Evolutionary conservation across 2,329 filamentous ascomycete species (phyloP), one percentile per base, ranked within the genome.

Genomic region (Penicillium hordei): DNA sequence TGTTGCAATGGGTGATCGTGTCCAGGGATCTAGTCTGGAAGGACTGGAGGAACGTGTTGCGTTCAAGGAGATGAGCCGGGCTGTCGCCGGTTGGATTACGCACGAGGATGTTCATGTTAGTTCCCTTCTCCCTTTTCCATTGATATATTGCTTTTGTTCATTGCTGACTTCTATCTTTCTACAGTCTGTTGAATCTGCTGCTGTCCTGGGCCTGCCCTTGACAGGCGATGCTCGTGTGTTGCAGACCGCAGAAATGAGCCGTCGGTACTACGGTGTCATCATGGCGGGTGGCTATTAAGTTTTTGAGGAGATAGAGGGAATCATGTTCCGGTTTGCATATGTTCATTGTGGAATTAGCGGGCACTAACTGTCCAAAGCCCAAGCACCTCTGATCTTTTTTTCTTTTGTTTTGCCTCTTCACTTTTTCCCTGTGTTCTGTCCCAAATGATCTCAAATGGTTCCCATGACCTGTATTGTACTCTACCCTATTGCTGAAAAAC

Each of bases 21-120:
- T 76, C 13, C 69, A 75, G 44, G 73, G 85, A 7, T 76, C 88
- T 23, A 83, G 86, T 42, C 82, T 73, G 29, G 71, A 78, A 52
- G 77, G 74, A 44, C 76, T 85, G 60, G 75, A 86, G 61, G 83
- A 89, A 69, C 79, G 85, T 52, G 90, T 93, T 42, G 91, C 91
- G 0, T 82, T 93, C 53, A 87, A 88, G 62, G 91, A 95, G 69
- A 96, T 96, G 83, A 89, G 88, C 46, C 85, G 86, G 52, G 82
- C 87, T 45, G 85, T 93, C 59, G 89, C 89, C 10, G 83, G 83
- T 60, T 83, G 86, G 70, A 83, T 89, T 58, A 78, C 86, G 53
- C 81, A 81, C 57, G 83, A 83, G 68, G 80, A 82, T 67, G 83
- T 83, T 64, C 80, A 83, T 72, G 86, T 87, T 74, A 72, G 82